These are phyloP conservation scores for Penicillium arizonense DNA, from an alignment of 495 filamentous ascomycete genomes.

Conservation along the genomic window DNA sequence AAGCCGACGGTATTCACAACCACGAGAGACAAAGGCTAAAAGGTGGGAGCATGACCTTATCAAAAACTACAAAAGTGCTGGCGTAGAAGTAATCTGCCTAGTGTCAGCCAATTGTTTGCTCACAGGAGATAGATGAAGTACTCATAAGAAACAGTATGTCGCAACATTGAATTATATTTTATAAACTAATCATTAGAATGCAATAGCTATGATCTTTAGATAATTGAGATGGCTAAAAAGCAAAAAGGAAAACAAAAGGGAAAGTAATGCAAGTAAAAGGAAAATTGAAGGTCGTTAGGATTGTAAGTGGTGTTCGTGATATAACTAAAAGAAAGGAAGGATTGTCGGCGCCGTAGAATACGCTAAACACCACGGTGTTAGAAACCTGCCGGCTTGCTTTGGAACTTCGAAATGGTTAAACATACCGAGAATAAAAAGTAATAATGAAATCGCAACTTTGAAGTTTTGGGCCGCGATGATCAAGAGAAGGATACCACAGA, in stretches of 20 bases:
- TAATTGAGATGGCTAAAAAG: background rate
- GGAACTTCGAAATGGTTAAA: background rate
- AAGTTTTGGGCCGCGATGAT: constrained; percentile 24
- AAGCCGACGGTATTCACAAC: too few relatives aligned
- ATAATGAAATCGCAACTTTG: constrained; percentile 16
- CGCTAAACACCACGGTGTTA: background rate
- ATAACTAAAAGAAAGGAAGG: background rate
- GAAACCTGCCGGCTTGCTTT: background rate
- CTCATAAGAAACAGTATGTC: too few relatives aligned
- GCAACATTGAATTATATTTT: too few relatives aligned
- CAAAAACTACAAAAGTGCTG: too few relatives aligned
- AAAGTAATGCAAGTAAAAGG: background rate
- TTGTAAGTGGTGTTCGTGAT: background rate
- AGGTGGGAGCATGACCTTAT: too few relatives aligned
- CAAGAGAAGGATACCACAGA: constrained; percentile 23
- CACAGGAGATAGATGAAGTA: too few relatives aligned
- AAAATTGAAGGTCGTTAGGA: background rate
- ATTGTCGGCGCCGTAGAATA: background rate
- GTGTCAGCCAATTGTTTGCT: too few relatives aligned
- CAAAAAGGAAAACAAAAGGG: background rate
- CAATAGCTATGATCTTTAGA: background rate
- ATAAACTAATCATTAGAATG: background rate
- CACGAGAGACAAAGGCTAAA: too few relatives aligned
- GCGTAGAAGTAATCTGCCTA: too few relatives aligned
- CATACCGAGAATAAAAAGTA: constrained; percentile 24